Conservation (phyloP, 2,329 filamentous ascomycete genomes). For the Chaetomiaceae sp. region DNA sequence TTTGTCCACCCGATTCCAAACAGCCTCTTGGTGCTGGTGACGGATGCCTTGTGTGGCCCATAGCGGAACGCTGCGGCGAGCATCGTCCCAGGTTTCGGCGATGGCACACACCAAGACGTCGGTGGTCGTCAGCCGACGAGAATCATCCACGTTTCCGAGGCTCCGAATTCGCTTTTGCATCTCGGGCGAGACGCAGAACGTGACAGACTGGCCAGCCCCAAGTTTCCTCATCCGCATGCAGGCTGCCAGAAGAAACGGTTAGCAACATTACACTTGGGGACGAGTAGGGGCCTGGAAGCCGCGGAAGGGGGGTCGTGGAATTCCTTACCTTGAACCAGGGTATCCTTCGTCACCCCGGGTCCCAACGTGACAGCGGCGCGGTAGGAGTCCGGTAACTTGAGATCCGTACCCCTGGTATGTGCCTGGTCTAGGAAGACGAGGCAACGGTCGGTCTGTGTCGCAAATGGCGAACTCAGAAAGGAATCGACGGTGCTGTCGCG, state of each 20-base stretch:
- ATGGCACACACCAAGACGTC: conserved; percentile 61
- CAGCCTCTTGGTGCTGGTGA: conserved; percentile 39
- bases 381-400: conserved; percentile 52
- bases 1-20: conserved; percentile 31
- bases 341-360: conserved; percentile 61
- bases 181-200: conserved; percentile 57
- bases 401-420: conserved; percentile 57
- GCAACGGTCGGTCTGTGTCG: conserved; percentile 52
- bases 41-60: conserved; percentile 59
- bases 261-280: not conserved
- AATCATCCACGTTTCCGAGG: conserved; percentile 36
- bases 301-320: not conserved
- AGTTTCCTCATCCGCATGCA: conserved; percentile 69
- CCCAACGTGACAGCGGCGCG: conserved; percentile 66
- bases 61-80: conserved; percentile 47
- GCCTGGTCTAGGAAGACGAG: conserved; percentile 58
- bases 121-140: conserved; percentile 37
- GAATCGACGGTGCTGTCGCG: conserved; percentile 41
- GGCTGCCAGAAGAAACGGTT: conserved; percentile 38
- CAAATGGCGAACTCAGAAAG: conserved; percentile 56
- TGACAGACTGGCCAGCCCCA: conserved; percentile 60
- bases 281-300: not conserved
- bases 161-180: conserved; percentile 43
- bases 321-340: conserved; percentile 62
- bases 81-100: conserved; percentile 49